phyloP scores from a whole-genome alignment of 148 eudicot species.

The Spergularia bocconei region DNA sequence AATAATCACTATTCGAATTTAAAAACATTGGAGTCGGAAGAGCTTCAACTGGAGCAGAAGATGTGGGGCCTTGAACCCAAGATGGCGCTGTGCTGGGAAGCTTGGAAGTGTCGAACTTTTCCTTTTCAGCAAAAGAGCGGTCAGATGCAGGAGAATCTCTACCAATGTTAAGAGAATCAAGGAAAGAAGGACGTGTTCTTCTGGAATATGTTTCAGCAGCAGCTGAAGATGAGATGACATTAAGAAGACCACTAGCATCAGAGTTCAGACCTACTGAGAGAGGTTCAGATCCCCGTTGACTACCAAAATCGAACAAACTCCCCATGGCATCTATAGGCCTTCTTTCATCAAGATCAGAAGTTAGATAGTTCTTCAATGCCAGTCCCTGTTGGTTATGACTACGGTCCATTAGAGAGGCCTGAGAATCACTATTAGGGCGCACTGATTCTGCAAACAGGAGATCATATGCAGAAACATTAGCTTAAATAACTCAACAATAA shows the following conservation, averaged over 20 bases:
- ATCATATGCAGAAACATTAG: background rate
- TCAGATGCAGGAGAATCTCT: constrained; percentile 46
- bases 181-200: constrained; percentile 85
- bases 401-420: constrained; percentile 29
- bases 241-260: constrained; percentile 33
- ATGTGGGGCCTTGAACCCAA: constrained; percentile 20
- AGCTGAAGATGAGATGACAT: constrained; percentile 34
- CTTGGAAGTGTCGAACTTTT: constrained; percentile 27
- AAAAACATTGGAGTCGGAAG: constrained; percentile 23
- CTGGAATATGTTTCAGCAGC: constrained; percentile 44
- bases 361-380: constrained; percentile 25
- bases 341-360: constrained; percentile 39
- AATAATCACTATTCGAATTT: constrained; percentile 19
- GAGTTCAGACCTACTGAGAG: constrained; percentile 35
- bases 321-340: constrained; percentile 32
- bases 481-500: background rate
- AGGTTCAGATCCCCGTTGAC: constrained; percentile 44
- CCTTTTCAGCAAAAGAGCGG: constrained; percentile 34
- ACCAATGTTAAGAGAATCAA: constrained; percentile 68
- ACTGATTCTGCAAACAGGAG: constrained; percentile 36
- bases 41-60: constrained; percentile 28
- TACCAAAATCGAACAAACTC: constrained; percentile 31
- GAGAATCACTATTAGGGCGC: constrained; percentile 22
- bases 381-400: constrained; percentile 26
- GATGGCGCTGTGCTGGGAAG: constrained; percentile 39